These are phyloP conservation scores for Penicillium sp. DNA, from an alignment of 2,329 filamentous ascomycete genomes.

Conservation along the genomic window DNA sequence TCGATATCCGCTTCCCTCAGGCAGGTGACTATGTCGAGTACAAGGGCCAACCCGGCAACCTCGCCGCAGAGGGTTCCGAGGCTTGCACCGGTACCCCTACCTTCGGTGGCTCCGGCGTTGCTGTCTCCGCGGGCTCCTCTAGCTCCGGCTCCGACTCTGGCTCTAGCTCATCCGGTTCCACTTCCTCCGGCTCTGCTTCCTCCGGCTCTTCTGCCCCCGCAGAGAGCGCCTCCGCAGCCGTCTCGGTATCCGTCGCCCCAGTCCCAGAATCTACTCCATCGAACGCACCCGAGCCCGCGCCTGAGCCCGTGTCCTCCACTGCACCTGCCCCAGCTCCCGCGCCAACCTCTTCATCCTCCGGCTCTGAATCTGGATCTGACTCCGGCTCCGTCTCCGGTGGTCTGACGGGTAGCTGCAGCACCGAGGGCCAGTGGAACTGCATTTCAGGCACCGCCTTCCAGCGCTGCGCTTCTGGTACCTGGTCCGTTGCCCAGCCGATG, in stretches of 20 bases:
- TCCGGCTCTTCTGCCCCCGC: slow-evolving; percentile 4
- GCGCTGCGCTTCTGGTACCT: slow-evolving; percentile 59
- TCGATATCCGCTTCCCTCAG: slow-evolving; percentile 66
- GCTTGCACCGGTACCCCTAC: slow-evolving; percentile 33
- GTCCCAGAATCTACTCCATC: slow-evolving; percentile 6
- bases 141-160: slow-evolving; percentile 12
- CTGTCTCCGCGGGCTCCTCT: slow-evolving; percentile 20
- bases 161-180: slow-evolving; percentile 9
- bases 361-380: neutral
- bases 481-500: slow-evolving; percentile 52
- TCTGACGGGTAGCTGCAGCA: slow-evolving; percentile 47
- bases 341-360: neutral
- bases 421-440: slow-evolving; percentile 60
- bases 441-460: slow-evolving; percentile 57
- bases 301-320: neutral
- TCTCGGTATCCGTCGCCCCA: neutral
- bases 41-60: slow-evolving; percentile 42
- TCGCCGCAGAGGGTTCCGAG: slow-evolving; percentile 30
- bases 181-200: neutral
- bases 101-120: slow-evolving; percentile 32
- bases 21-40: slow-evolving; percentile 59
- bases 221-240: neutral
- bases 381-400: slow-evolving; percentile 29
- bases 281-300: neutral
- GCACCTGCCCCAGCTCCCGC: slow-evolving; percentile 1